Base-by-base conservation (phyloP, 2,329 filamentous ascomycete genomes). In the Penicillium brasilianum region DNA sequence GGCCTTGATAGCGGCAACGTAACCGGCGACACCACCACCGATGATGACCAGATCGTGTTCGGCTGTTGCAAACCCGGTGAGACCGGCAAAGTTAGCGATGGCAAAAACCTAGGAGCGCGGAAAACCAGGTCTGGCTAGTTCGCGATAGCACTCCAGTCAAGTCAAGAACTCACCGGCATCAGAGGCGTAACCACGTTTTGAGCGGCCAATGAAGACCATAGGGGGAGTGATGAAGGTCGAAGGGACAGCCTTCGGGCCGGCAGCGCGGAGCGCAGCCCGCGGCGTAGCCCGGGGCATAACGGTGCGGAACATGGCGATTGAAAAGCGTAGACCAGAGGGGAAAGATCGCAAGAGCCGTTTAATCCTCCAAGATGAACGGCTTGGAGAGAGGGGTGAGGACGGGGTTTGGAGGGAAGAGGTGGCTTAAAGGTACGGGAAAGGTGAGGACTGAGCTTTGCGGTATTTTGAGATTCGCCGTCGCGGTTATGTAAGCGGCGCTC, bases 1-100 rank as follows among this genome's bases (percentile, higher is more conserved):
- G 74, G 95, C 95, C 84, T 98, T 99, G 85, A 99, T 99, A 73
- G 95, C 95, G 69, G 95, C 94, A 74, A 99, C 95, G 83, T 99
- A 99, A 77, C 95, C 95, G 72, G 94, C 95, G 74, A 98, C 95
- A 83, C 95, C 95, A 79, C 95, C 95, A 75, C 95, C 95, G 76
- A 99, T 97, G 81, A 99, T 93, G 76, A 99, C 90, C 58, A 99
- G 85, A 80, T 99, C 95, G 81, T 97, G 96, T 80, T 97, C 92
- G 80, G 93, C 92, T 92, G 78, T 69, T 62, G 28, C 11, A 56
- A 46, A 36, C 30, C 57, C 58, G 60, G 57, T 14, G 56, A 56
- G 46, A 52, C 67, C 58, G 61, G 63, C 34, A 65, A 16, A 11
- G 43, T 68, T 56, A 71, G 70, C 57, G 55, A 66, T 68, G 59